Conservation (phyloP, 139 green algal species). For the Coelastrella sp. region DNA sequence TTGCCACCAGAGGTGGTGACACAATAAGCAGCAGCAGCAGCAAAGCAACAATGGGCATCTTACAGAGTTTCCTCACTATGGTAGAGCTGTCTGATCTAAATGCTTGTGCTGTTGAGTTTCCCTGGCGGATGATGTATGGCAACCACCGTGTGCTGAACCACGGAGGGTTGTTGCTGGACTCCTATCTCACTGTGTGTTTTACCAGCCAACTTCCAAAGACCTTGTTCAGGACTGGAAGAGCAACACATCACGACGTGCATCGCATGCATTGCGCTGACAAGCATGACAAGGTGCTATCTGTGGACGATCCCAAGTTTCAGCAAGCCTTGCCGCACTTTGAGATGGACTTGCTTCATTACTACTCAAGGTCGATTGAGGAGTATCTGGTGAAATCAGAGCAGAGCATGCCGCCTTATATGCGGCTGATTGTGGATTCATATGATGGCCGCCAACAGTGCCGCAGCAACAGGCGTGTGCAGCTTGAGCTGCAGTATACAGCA, state of each 20-base stretch:
- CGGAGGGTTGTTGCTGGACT: background rate
- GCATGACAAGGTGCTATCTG: background rate
- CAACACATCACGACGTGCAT: background rate
- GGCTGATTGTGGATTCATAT: background rate
- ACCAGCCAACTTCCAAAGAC: background rate
- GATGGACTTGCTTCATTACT: background rate
- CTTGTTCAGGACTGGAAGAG: background rate
- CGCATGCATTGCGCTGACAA: background rate
- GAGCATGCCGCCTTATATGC: background rate
- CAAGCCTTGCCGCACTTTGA: background rate
- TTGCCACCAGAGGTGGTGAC: background rate
- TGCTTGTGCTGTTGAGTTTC: background rate
- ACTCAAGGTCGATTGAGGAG: background rate
- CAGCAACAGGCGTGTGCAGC: background rate
- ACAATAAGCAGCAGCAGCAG: slow-evolving; percentile 9
- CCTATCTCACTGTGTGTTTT: background rate
- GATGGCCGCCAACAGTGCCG: background rate
- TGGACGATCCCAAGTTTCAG: background rate
- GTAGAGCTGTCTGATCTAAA: background rate
- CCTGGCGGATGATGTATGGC: background rate
- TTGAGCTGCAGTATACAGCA: background rate
- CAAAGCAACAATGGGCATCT: background rate
- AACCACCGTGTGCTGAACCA: background rate
- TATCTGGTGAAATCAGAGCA: background rate
- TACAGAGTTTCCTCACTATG: background rate